A percentile compares a stretch with the other conserved stretches of the same genome.
Conservation (phyloP, 2,329 filamentous ascomycete species). For the Fusarium protoensiforme region DNA sequence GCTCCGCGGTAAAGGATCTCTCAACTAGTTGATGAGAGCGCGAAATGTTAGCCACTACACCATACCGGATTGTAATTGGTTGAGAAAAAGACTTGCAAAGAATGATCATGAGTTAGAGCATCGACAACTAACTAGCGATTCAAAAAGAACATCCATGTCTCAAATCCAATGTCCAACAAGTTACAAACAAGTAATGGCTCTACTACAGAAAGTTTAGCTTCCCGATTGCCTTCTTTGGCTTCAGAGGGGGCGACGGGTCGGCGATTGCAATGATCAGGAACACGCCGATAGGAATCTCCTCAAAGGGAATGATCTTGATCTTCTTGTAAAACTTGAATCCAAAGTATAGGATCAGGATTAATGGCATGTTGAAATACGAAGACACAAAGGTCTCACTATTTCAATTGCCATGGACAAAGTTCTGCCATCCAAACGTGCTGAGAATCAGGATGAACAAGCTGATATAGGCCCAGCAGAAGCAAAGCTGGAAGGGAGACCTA, state of each 20-base stretch:
- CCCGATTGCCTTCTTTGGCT: neutral
- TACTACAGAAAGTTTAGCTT: neutral
- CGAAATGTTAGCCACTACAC: slow-evolving; percentile 44
- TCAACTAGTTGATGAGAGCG: slow-evolving; percentile 35
- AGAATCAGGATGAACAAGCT: neutral
- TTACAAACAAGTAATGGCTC: neutral
- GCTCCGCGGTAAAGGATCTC: neutral
- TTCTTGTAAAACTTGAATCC: neutral
- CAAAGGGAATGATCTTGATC: neutral
- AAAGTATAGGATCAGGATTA: neutral
- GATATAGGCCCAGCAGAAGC: neutral
- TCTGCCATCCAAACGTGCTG: neutral
- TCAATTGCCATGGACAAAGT: neutral
- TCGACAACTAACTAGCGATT: neutral
- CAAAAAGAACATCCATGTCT: neutral
- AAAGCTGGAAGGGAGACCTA: slow-evolving; percentile 2
- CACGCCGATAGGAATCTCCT: neutral
- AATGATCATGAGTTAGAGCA: neutral
- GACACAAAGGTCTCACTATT: neutral
- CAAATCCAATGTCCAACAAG: neutral
- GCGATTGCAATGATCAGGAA: neutral
- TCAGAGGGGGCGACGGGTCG: neutral
- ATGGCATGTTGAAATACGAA: neutral
- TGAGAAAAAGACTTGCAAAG: fast-evolving
- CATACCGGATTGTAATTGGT: slow-evolving; percentile 6